Evolutionary conservation across 2,329 filamentous ascomycete genomes (phyloP).

Genomic region (Xylariales sp.): DNA sequence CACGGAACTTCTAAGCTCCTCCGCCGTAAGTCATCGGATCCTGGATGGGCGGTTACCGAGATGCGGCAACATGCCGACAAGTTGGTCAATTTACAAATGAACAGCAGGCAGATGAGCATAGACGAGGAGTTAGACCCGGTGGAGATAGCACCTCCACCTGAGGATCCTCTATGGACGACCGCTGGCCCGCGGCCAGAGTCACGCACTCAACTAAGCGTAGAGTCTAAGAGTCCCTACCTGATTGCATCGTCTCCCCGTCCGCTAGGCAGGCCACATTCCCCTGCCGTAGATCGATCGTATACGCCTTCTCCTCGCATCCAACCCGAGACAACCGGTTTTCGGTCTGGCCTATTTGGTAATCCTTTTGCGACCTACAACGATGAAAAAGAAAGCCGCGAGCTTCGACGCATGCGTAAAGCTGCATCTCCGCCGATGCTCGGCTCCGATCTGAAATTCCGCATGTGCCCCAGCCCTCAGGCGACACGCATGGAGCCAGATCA

Average conservation of each 20-base stretch:
- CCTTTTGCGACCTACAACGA: constrained; percentile 38
- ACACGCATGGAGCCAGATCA: constrained; percentile 81
- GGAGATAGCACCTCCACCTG: constrained; percentile 25
- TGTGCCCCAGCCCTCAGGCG: constrained; percentile 75
- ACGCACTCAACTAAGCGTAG: constrained; percentile 19
- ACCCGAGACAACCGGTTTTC: constrained; percentile 36
- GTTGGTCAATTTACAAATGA: constrained; percentile 46
- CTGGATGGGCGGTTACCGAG: constrained; percentile 72
- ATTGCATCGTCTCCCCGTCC: constrained; percentile 16
- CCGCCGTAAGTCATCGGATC: constrained; percentile 57
- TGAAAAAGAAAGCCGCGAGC: constrained; percentile 33
- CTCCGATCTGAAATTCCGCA: constrained; percentile 71
- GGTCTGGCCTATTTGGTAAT: constrained; percentile 34
- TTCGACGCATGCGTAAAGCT: constrained; percentile 44
- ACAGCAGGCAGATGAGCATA: constrained; percentile 30
- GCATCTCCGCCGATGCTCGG: constrained; percentile 85
- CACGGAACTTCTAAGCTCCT: constrained; percentile 30
- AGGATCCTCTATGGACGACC: constrained; percentile 26
- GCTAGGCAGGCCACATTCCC: not conserved
- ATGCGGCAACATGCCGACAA: constrained; percentile 75
- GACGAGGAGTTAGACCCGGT: constrained; percentile 28
- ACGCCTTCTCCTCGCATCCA: constrained; percentile 19
- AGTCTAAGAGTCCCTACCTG: constrained; percentile 19
- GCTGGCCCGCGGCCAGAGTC: constrained; percentile 19
- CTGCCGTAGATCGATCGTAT: constrained; percentile 4